phyloP scores from a whole-genome alignment of 108 stramenopile species.

The Pseudonitzschia multistriata region DNA sequence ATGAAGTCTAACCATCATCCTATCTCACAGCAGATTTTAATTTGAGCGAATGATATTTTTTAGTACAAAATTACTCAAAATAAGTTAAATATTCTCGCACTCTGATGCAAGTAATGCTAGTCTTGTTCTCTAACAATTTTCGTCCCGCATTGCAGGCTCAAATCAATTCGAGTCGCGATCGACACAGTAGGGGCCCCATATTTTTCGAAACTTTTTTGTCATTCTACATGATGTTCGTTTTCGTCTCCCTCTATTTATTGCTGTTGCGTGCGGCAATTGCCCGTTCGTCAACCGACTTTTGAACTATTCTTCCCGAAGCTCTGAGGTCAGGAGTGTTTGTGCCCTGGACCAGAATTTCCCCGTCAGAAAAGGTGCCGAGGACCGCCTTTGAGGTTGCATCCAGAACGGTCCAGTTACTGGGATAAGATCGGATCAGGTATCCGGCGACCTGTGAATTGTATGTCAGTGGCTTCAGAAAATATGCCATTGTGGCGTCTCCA shows the following conservation, averaged over 20 bases:
- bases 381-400: conserved; percentile 41
- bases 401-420: conserved; percentile 45
- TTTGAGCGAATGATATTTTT: too few species aligned
- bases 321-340: conserved; percentile 80
- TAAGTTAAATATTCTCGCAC: too few species aligned
- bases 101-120: too few species aligned
- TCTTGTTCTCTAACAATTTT: too few species aligned
- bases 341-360: conserved; percentile 51
- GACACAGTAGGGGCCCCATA: neutral
- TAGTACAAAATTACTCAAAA: too few species aligned
- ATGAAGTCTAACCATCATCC: too few species aligned
- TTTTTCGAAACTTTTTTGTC: neutral
- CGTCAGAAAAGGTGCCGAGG: conserved; percentile 47
- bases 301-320: conserved; percentile 53
- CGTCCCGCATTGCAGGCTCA: too few species aligned
- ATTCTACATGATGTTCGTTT: neutral
- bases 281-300: conserved; percentile 63
- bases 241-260: neutral
- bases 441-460: conserved; percentile 81
- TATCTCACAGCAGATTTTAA: too few species aligned
- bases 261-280: conserved; percentile 50
- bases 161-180: too few species aligned
- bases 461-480: conserved; percentile 72
- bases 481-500: conserved; percentile 68
- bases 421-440: conserved; percentile 59